A percentile compares a stretch with the other conserved stretches of the same genome.
Evolutionary conservation across 2,329 filamentous ascomycete species (phyloP).

Genomic region (Fusarium duplospermum): DNA sequence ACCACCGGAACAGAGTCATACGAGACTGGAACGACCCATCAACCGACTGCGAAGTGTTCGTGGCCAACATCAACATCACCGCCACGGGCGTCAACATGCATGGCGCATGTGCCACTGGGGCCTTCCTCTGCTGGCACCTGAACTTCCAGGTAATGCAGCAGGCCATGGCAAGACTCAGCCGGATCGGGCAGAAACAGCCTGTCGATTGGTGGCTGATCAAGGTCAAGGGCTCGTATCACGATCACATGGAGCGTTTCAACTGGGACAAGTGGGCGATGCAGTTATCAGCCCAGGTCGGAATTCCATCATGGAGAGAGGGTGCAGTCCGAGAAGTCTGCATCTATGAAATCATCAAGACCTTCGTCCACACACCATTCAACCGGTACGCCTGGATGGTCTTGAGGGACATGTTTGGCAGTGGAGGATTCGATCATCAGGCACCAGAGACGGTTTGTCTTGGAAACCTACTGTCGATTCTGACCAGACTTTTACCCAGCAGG

Average conservation of each 20-base stretch:
- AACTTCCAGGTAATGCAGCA: neutral
- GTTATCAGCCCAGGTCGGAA: neutral
- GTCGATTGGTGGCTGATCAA: neutral
- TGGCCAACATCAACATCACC: conserved; percentile 1
- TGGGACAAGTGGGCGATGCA: neutral
- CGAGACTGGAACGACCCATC: neutral
- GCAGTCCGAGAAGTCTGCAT: neutral
- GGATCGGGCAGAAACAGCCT: neutral
- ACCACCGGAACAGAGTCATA: neutral
- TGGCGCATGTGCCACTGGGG: neutral
- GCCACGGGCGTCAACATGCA: conserved; percentile 1
- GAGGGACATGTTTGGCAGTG: neutral
- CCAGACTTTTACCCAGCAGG: neutral
- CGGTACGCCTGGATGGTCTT: neutral
- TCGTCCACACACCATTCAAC: neutral
- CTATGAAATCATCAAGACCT: conserved; percentile 2
- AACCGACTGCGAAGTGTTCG: neutral
- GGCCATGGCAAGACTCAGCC: neutral
- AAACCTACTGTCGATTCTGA: neutral
- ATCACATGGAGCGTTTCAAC: neutral
- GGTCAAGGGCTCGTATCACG: neutral
- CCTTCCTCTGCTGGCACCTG: conserved; percentile 1
- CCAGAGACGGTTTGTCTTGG: neutral
- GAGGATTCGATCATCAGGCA: neutral
- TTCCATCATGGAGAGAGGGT: neutral